phyloP scores from a whole-genome alignment of 2,329 filamentous ascomycete species.

The Davidsoniella eucalypti region DNA sequence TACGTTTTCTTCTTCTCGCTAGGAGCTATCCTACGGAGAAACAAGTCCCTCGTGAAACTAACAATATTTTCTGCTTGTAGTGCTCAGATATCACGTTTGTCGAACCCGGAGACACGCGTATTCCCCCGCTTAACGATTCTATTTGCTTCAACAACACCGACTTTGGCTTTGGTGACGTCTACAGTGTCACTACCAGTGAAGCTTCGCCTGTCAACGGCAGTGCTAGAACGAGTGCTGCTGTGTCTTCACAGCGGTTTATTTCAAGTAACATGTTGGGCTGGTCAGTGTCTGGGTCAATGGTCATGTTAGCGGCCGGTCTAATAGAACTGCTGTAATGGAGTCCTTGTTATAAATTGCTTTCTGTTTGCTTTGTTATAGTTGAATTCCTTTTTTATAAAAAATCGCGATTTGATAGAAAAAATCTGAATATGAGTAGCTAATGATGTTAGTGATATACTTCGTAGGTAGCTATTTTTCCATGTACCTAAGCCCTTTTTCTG shows the following conservation, averaged over 20 bases:
- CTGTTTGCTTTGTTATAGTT: too few species aligned
- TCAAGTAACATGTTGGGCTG: not conserved
- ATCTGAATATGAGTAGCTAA: too few species aligned
- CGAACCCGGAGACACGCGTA: conserved; percentile 33
- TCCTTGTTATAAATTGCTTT: not conserved
- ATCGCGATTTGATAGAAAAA: too few species aligned
- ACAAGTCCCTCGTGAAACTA: not conserved
- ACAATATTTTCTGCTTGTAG: conserved; percentile 24
- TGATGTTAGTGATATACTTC: too few species aligned
- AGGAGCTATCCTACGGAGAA: not conserved
- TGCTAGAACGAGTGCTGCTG: not conserved
- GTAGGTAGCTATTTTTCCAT: too few species aligned
- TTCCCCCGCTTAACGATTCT: conserved; percentile 26
- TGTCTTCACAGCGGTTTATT: not conserved
- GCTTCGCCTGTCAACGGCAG: conserved; percentile 8
- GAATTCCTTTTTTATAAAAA: too few species aligned
- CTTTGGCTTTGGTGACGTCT: conserved; percentile 52
- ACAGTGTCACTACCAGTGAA: conserved; percentile 20
- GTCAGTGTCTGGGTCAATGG: not conserved
- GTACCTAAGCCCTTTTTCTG: too few species aligned
- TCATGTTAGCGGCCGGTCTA: not conserved
- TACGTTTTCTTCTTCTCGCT: conserved; percentile 25
- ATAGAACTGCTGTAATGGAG: not conserved
- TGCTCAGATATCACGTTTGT: conserved; percentile 74
- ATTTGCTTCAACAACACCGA: conserved; percentile 66